These are phyloP conservation scores for Ceratobasidium sp. DNA, from an alignment of 1,284 basidiomycete species.

Conservation along the genomic window DNA sequence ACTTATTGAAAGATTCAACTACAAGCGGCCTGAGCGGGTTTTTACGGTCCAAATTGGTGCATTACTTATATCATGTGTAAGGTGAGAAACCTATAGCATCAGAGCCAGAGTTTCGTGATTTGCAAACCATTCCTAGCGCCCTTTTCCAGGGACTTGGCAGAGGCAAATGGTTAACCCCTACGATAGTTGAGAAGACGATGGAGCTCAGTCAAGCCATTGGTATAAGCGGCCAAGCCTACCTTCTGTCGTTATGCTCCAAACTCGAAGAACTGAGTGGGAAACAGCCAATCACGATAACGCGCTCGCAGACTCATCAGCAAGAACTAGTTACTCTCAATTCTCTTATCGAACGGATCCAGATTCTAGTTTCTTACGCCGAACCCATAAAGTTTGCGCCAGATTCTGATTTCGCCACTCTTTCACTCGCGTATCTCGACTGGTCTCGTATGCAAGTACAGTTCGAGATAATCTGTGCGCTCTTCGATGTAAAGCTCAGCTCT, in stretches of 20 bases:
- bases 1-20: too few relatives aligned
- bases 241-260: not conserved
- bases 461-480: not conserved
- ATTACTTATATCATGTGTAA: too few relatives aligned
- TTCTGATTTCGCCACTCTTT: not conserved
- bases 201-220: not conserved
- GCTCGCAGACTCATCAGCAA: not conserved
- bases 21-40: too few relatives aligned
- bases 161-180: not conserved
- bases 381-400: not conserved
- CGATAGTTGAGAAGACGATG: not conserved
- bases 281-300: not conserved
- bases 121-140: not conserved
- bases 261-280: not conserved
- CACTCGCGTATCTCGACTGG: not conserved
- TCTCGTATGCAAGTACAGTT: not conserved
- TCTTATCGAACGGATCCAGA: not conserved
- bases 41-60: too few relatives aligned
- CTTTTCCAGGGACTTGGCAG: not conserved
- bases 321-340: not conserved
- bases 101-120: too few relatives aligned
- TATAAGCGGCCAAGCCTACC: slow-evolving; percentile 4
- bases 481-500: too few relatives aligned
- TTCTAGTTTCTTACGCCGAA: not conserved
- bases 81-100: too few relatives aligned